Conservation (phyloP, 1,284 basidiomycete species). For the Volvariella volvacea region DNA sequence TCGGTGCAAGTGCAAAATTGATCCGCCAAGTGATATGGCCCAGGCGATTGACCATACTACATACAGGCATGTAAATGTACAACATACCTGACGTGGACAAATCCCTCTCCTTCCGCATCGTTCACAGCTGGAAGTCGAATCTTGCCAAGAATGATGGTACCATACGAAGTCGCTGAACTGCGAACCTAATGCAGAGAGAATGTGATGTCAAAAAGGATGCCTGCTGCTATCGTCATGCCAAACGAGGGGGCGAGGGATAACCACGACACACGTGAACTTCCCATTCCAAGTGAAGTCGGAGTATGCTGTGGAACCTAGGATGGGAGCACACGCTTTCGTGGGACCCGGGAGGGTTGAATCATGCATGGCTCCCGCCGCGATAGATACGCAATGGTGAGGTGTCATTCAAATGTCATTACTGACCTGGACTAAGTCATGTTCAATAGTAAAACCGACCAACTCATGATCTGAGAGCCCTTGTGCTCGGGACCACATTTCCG, state of each 20-base stretch:
- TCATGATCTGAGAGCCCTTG: slow-evolving; percentile 42
- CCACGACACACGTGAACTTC: background rate
- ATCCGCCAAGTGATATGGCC: too few relatives aligned
- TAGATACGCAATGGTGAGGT: too few relatives aligned
- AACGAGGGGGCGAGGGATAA: background rate
- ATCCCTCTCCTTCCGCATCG: slow-evolving; percentile 57
- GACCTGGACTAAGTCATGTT: slow-evolving; percentile 50
- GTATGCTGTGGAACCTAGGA: too few relatives aligned
- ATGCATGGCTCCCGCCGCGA: too few relatives aligned
- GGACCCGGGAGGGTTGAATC: too few relatives aligned
- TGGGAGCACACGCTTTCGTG: too few relatives aligned
- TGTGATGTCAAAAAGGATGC: background rate
- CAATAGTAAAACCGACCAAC: slow-evolving; percentile 46
- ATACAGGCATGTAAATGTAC: background rate
- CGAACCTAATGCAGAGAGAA: slow-evolving; percentile 21
- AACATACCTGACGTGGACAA: slow-evolving; percentile 64
- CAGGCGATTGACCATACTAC: background rate
- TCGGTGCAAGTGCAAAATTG: too few relatives aligned
- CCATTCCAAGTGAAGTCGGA: too few relatives aligned
- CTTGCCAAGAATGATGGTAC: slow-evolving; percentile 70
- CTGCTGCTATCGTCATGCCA: background rate
- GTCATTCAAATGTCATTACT: slow-evolving; percentile 16
- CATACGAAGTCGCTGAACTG: slow-evolving; percentile 42
- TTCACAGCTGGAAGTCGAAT: slow-evolving; percentile 61
- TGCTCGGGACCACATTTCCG: slow-evolving; percentile 65